phyloP scores from a whole-genome alignment of 768 basidiomycete species.

The Goffeauzyma gilvescens region DNA sequence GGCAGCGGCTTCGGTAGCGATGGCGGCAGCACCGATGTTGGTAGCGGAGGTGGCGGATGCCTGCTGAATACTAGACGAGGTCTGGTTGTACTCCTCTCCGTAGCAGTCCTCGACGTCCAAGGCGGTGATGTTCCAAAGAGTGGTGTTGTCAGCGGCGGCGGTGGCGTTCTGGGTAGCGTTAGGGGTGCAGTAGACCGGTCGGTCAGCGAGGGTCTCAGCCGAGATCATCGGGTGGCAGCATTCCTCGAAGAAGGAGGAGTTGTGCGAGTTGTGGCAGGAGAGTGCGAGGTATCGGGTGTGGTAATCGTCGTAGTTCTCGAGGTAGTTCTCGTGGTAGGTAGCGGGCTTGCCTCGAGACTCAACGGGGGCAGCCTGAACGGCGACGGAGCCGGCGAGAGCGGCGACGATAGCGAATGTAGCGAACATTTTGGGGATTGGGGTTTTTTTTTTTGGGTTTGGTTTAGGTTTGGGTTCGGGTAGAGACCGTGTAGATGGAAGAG shows the following conservation, averaged over 20 bases:
- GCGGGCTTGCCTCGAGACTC: slow-evolving; percentile 5
- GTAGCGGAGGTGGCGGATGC: slow-evolving; percentile 11
- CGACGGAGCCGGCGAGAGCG: slow-evolving; percentile 13
- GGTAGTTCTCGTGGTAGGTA: slow-evolving; percentile 25
- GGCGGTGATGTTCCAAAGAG: slow-evolving; percentile 14
- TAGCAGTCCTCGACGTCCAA: slow-evolving; percentile 12
- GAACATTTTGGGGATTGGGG: slow-evolving; percentile 13
- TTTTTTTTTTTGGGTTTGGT: slow-evolving; percentile 7
- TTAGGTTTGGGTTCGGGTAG: too few species aligned
- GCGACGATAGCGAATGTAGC: slow-evolving; percentile 13
- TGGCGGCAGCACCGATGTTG: slow-evolving; percentile 14
- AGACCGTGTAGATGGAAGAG: too few species aligned
- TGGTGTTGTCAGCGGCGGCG: slow-evolving; percentile 11
- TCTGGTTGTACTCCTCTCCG: slow-evolving; percentile 9
- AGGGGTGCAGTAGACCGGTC: slow-evolving; percentile 42
- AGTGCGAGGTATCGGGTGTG: slow-evolving; percentile 47
- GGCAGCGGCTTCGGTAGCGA: slow-evolving; percentile 10
- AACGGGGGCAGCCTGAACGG: slow-evolving; percentile 14
- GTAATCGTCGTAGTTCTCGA: slow-evolving; percentile 33
- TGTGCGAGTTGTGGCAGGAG: slow-evolving; percentile 36
- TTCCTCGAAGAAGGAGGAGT: slow-evolving; percentile 39
- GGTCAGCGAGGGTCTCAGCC: slow-evolving; percentile 38
- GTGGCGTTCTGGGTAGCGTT: slow-evolving; percentile 15
- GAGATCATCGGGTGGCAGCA: slow-evolving; percentile 60
- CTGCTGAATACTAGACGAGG: slow-evolving; percentile 9